Evolutionary conservation across 176 grass and related monocot species (phyloP).

Genomic region (Juncus inflexus): DNA sequence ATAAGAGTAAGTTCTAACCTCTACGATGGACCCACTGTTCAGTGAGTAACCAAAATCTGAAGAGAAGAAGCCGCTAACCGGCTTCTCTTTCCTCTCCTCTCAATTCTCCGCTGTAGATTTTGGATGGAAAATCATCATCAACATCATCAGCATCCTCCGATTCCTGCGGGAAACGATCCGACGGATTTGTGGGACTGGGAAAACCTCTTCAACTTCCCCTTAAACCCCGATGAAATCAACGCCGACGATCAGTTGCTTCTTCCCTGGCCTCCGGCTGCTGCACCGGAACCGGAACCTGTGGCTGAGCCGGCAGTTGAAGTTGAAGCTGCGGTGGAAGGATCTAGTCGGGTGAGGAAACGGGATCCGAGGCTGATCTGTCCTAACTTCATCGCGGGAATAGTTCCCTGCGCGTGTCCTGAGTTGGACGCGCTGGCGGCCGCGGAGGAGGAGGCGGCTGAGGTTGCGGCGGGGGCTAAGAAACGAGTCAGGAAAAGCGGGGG

Average conservation of each 20-base stretch:
- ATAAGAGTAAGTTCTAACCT: no score
- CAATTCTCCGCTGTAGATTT: no score
- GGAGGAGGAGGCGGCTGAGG: conserved; percentile 27
- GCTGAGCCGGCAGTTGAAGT: neutral
- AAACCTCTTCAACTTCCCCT: conserved; percentile 64
- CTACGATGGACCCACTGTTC: no score
- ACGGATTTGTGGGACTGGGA: conserved; percentile 56
- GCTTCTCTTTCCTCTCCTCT: no score
- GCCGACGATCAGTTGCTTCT: conserved; percentile 43
- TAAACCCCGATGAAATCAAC: conserved; percentile 24
- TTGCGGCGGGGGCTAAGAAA: conserved; percentile 34
- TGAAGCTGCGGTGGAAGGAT: conserved; percentile 2
- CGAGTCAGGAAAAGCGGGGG: conserved; percentile 26
- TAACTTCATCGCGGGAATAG: conserved; percentile 75
- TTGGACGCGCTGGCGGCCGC: conserved; percentile 60
- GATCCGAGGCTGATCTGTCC: conserved; percentile 87
- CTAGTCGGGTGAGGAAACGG: conserved; percentile 64
- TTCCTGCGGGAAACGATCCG: conserved; percentile 18
- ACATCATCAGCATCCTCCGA: conserved; percentile 1
- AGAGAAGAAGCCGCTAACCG: no score
- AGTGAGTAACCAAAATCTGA: no score
- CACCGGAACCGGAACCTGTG: conserved; percentile 16
- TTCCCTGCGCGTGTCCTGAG: conserved; percentile 93
- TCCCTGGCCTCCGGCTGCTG: conserved; percentile 36
- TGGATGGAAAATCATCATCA: conserved; percentile 17